Evolutionary conservation across 176 grass and related monocot species (phyloP).

Genomic region (Eleusine indica): DNA sequence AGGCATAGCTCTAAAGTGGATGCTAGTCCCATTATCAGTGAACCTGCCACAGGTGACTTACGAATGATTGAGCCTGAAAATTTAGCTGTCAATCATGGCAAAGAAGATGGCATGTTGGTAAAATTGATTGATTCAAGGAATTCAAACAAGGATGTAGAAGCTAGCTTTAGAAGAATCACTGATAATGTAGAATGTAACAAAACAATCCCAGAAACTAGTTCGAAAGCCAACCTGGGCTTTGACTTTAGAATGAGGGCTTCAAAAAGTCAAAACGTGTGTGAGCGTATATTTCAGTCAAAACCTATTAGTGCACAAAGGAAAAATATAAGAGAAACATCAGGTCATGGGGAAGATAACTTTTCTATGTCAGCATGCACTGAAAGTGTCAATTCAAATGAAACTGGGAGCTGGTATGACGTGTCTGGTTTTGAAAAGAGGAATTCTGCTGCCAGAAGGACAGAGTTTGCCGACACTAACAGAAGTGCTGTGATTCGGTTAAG

Average conservation of each 20-base stretch:
- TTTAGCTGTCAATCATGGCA: slow-evolving; percentile 35
- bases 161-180: slow-evolving; percentile 29
- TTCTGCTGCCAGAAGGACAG: slow-evolving; percentile 33
- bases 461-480: slow-evolving; percentile 31
- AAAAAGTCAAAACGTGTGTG: slow-evolving; percentile 15
- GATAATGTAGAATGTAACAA: slow-evolving; percentile 28
- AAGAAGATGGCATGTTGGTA: slow-evolving; percentile 13
- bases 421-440: slow-evolving; percentile 44
- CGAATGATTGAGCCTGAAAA: slow-evolving; percentile 23
- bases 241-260: slow-evolving; percentile 18
- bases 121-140: slow-evolving; percentile 35
- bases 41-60: slow-evolving; percentile 22
- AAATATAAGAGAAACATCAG: slow-evolving; percentile 48
- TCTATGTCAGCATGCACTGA: slow-evolving; percentile 26
- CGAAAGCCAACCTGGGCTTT: slow-evolving; percentile 18
- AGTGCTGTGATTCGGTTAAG: slow-evolving; percentile 21
- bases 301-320: slow-evolving; percentile 38
- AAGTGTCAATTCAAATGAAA: slow-evolving; percentile 49
- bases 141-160: slow-evolving; percentile 26
- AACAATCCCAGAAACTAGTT: neutral
- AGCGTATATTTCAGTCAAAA: slow-evolving; percentile 43
- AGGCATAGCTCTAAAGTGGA: slow-evolving; percentile 47
- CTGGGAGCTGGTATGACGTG: slow-evolving; percentile 29
- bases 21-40: slow-evolving; percentile 27
- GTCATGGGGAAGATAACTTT: slow-evolving; percentile 34